Percentiles rank a stretch among this genome's conserved stretches.
Evolutionary conservation across 768 basidiomycete species (phyloP).

Genomic region (Tricholoma sp.): DNA sequence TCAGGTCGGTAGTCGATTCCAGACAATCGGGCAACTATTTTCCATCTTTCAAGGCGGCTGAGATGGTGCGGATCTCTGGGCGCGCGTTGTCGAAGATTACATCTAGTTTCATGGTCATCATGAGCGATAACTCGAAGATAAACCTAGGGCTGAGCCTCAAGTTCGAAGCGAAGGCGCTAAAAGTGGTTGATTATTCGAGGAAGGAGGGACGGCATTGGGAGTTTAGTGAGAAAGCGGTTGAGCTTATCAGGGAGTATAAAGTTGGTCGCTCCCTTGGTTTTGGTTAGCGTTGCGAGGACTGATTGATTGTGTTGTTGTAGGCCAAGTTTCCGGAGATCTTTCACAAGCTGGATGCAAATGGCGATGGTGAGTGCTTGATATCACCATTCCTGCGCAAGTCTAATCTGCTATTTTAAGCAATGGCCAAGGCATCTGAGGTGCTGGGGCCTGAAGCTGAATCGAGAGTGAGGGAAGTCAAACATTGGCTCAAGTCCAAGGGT

Average conservation of each 20-base stretch:
- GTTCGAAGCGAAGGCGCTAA: conserved; percentile 89
- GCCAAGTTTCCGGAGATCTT: conserved; percentile 83
- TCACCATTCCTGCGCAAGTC: neutral
- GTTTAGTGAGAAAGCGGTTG: conserved; percentile 82
- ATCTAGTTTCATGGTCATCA: conserved; percentile 88
- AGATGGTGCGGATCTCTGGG: conserved; percentile 66
- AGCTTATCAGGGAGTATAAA: conserved; percentile 82
- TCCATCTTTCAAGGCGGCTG: conserved; percentile 75
- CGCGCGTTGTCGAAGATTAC: conserved; percentile 87
- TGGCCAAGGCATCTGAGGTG: conserved; percentile 63
- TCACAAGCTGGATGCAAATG: conserved; percentile 56
- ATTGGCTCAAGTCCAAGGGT: conserved; percentile 84
- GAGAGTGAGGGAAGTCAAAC: conserved; percentile 68
- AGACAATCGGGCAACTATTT: conserved; percentile 54
- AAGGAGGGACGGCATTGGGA: conserved; percentile 89
- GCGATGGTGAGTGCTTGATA: conserved; percentile 52
- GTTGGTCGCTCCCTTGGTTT: conserved; percentile 23
- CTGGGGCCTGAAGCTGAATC: conserved; percentile 59
- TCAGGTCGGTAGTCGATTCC: conserved; percentile 62
- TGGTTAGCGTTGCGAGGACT: conserved; percentile 1
- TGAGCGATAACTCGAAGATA: conserved; percentile 68
- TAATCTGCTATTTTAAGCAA: conserved; percentile 44
- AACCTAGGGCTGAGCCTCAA: conserved; percentile 95
- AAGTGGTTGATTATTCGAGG: conserved; percentile 88
- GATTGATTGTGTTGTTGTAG: conserved; percentile 30